Evolutionary conservation across 2,329 filamentous ascomycete species (phyloP), one percentile per base, ranked within the genome.

Genomic region (Alternaria ventricosa): DNA sequence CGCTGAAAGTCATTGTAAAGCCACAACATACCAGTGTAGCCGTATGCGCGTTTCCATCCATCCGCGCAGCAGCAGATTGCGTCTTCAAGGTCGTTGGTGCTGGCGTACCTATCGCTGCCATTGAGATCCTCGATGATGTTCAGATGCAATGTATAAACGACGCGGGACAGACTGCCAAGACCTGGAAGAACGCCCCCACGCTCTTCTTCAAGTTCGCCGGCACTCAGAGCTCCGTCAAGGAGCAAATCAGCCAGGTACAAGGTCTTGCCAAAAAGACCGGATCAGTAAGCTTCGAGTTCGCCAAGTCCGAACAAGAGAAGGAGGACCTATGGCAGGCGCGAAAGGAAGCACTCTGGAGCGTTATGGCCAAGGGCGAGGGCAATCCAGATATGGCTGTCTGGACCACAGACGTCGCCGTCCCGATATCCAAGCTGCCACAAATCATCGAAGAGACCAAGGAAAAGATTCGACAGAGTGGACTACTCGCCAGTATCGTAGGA

Each of bases 111-210:
- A 90, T 97, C 45, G 94, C 94, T 1, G 94, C 94, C n/a, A 89
- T 97, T 46, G 94, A 97, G 82, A 91, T 97, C 61, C 84, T 97
- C 27, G 94, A 97, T 81, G 94, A 97, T 76, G 90, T 94, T 61
- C 94, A 97, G 83, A 97, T 97, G 90, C 80, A 83, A 55, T 88
- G 90, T 46, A 87, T 92, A 70, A 92, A 92, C 81, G 83, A 86
- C 27, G 87, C 89, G 1, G 90, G 90, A 25, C 86, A 84, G 75
- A 89, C 88, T 0, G 85, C 85, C 36, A 87, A 89, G 23, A 82
- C 82, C 41, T 94, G 91, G 91, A 87, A 87, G 61, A 90, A 92
- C 74, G 81, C 82, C 0, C 89, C 91, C 0, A 93, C 91, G 0
- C 82, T 94, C 2, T 94, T 94, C 73, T 88, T 94, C 82, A 93